Evolutionary conservation across 2,329 filamentous ascomycete species (phyloP).

Genomic region (Alternaria postmessia): DNA sequence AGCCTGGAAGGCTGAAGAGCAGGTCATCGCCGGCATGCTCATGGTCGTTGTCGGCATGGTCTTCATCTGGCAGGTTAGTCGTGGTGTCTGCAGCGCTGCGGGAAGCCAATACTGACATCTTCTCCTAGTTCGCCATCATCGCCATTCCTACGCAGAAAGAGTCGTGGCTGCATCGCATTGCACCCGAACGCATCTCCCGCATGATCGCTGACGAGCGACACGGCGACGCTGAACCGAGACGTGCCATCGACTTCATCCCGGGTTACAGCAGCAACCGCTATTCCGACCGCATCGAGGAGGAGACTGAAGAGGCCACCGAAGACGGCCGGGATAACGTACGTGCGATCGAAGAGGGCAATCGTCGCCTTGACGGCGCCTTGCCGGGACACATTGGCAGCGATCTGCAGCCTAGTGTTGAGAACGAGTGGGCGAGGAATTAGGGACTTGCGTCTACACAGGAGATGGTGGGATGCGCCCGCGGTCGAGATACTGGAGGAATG

Average conservation of each 20-base stretch:
- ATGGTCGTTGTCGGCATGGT: constrained; percentile 58
- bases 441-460: background rate
- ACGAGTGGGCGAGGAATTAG: constrained; percentile 36
- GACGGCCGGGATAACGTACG: constrained; percentile 23
- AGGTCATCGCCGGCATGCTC: constrained; percentile 62
- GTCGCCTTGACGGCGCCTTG: constrained; percentile 27
- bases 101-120: constrained; percentile 3
- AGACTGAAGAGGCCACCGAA: constrained; percentile 35
- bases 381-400: constrained; percentile 25
- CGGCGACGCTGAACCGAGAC: constrained; percentile 27
- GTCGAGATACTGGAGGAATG: background rate
- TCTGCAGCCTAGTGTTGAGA: constrained; percentile 32
- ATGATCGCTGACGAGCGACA: constrained; percentile 42
- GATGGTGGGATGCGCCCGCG: background rate
- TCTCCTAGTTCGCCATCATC: constrained; percentile 41
- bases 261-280: constrained; percentile 36
- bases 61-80: constrained; percentile 44
- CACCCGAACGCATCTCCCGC: constrained; percentile 43
- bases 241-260: constrained; percentile 44
- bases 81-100: background rate
- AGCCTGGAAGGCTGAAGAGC: constrained; percentile 66
- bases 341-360: constrained; percentile 31
- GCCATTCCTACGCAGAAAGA: constrained; percentile 39
- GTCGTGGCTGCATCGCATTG: constrained; percentile 43
- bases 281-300: constrained; percentile 42